These are phyloP conservation scores for Lepidium campestre DNA, from an alignment of 441 rosid genomes.

Conservation along the genomic window DNA sequence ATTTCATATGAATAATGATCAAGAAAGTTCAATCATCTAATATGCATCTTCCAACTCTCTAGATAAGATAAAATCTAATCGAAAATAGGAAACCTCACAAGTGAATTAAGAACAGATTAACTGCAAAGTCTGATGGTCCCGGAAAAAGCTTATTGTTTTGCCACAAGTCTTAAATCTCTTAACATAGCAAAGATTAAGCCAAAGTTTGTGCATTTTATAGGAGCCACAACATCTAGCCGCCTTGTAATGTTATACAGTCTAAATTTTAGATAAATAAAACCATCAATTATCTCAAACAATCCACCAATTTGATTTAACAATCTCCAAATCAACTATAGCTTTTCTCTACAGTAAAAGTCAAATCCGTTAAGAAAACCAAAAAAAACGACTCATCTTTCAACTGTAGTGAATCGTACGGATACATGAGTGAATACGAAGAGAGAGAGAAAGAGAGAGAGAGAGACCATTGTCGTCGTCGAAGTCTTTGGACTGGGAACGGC, in stretches of 20 bases:
- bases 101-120: no score
- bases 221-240: not conserved
- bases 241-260: not conserved
- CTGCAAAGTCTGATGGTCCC: no score
- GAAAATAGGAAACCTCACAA: no score
- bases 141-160: not conserved
- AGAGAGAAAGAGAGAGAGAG: not conserved
- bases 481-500: slow-evolving; percentile 42
- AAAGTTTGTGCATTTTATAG: not conserved
- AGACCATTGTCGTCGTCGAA: slow-evolving; percentile 44
- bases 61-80: no score
- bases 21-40: not conserved
- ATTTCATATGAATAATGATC: not conserved
- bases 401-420: not conserved
- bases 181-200: not conserved
- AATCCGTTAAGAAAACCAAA: not conserved
- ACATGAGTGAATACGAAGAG: not conserved
- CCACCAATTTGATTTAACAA: not conserved
- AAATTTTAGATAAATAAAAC: not conserved
- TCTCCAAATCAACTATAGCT: not conserved
- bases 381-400: not conserved
- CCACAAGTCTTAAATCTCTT: not conserved
- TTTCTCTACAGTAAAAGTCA: not conserved
- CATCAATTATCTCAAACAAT: not conserved
- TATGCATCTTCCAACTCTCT: no score